These are phyloP conservation scores for Polygonum maritimum DNA, from an alignment of 148 eudicot species.

Conservation along the genomic window DNA sequence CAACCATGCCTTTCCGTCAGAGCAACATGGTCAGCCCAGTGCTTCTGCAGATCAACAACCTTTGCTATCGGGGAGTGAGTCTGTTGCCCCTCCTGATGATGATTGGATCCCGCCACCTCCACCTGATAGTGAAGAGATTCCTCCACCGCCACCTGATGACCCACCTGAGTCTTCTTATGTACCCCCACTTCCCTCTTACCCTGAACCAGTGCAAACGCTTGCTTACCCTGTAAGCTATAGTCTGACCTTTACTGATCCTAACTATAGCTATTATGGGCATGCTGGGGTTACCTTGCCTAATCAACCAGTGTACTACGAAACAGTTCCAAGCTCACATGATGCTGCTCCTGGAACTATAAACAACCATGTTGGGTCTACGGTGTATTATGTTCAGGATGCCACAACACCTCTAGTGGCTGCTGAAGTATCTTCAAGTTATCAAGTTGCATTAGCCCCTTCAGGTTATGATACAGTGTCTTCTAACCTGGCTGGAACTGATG, in stretches of 20 bases:
- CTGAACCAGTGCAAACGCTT: slow-evolving; percentile 32
- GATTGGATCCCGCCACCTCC: slow-evolving; percentile 95
- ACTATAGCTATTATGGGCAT: slow-evolving; percentile 34
- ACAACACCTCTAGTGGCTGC: slow-evolving; percentile 27
- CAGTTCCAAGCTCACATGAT: slow-evolving; percentile 28
- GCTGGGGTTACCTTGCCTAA: slow-evolving; percentile 35
- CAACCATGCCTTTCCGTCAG: slow-evolving; percentile 13
- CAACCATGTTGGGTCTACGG: slow-evolving; percentile 38
- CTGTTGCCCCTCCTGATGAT: slow-evolving; percentile 50
- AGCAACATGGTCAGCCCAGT: slow-evolving; percentile 24
- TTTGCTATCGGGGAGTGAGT: slow-evolving; percentile 21
- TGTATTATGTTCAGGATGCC: slow-evolving; percentile 57
- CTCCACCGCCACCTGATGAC: slow-evolving; percentile 95
- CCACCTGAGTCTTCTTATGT: slow-evolving; percentile 48
- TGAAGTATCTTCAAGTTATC: slow-evolving; percentile 23
- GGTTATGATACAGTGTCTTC: slow-evolving; percentile 18
- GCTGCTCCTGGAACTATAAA: slow-evolving; percentile 28
- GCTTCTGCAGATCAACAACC: slow-evolving; percentile 18
- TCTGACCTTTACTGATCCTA: slow-evolving; percentile 31
- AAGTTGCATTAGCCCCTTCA: slow-evolving; percentile 18
- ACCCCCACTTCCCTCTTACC: slow-evolving; percentile 36
- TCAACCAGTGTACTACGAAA: slow-evolving; percentile 41
- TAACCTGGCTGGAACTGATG: slow-evolving; percentile 18
- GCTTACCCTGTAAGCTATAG: slow-evolving; percentile 44
- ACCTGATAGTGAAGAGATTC: slow-evolving; percentile 76